Evolutionary conservation across 2,329 filamentous ascomycete genomes (phyloP), one percentile per base, ranked within the genome.

Genomic region (Botrytis byssoidea): DNA sequence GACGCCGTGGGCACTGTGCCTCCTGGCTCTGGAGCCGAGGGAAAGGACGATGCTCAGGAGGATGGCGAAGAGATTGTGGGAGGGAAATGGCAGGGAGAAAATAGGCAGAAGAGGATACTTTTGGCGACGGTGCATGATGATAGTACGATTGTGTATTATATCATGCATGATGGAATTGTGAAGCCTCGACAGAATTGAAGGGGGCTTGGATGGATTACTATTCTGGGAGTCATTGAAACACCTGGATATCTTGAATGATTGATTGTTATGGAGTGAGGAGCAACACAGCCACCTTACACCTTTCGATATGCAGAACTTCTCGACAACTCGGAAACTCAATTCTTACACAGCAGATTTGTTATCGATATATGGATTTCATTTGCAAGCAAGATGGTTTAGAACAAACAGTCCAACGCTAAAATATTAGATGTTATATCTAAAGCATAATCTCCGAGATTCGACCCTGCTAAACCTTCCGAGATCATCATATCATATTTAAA

Each of bases 161-260:
- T 95, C 76, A 89, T 95, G 81, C 93, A 95, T 79, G 92, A 95
- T 81, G 93, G 93, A n/a, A 90, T 95, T 76, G 92, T 95, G 71
- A 96, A 95, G 84, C 93, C 93, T 37, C 86, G 93, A 73, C 93
- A 95, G 82, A 96, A 96, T 81, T 95, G 84, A 87, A 29, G 32
- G 55, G 16, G 25, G 20, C 9, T 22, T 25, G 29, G 16, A 20
- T 70, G 20, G 51, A 70, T 44, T 42, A n/a, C 10, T 25, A 51
- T 6, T 46, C 22, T 35, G 32, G 14, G 42, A 66, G 46, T 55
- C n/a, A 71, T 42, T n/a, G 37, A n/a, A 12, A 57, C 25, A 22
- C 32, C 37, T 4, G 29, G 20, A 25, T n/a, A 16, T 22, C 25
- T 68, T 25, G 35, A 29, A 29, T 16, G 12, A 12, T 22, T 9